Conservation (phyloP, 208 protist genomes). For the Trypanosoma platydactyli region DNA sequence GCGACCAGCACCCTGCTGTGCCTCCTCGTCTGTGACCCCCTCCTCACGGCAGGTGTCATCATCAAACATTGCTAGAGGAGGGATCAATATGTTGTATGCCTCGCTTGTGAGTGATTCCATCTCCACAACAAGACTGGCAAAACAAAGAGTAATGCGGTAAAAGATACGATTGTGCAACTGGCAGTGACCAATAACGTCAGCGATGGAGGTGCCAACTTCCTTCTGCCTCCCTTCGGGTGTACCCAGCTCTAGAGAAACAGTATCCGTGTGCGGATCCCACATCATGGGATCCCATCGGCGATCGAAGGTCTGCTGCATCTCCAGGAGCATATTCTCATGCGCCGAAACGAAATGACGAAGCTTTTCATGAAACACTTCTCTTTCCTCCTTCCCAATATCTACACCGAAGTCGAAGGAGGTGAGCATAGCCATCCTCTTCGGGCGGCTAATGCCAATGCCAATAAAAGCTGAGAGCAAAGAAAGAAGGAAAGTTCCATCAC, state of each 20-base stretch:
- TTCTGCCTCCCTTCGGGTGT: constrained; percentile 16
- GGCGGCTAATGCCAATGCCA: too few relatives aligned
- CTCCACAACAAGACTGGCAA: constrained; percentile 39
- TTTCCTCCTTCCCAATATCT: constrained; percentile 33
- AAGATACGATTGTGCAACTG: constrained; percentile 43
- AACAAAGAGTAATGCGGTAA: constrained; percentile 41
- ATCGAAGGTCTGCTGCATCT: constrained; percentile 50
- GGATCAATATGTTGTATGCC: constrained; percentile 33
- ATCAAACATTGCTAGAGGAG: constrained; percentile 49
- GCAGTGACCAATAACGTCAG: constrained; percentile 36
- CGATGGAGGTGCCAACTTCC: constrained; percentile 31
- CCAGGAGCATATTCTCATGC: constrained; percentile 59
- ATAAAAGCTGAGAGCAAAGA: constrained; percentile 8
- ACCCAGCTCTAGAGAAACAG: constrained; percentile 36
- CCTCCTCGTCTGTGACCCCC: constrained; percentile 62
- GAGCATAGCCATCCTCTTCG: constrained; percentile 19
- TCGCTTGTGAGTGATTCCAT: constrained; percentile 53
- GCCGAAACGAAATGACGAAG: constrained; percentile 41
- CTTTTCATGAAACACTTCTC: constrained; percentile 31
- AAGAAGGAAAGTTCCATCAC: constrained; percentile 9
- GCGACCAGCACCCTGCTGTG: constrained; percentile 56
- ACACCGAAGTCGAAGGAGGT: constrained; percentile 29
- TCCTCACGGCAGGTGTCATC: constrained; percentile 37
- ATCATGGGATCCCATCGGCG: constrained; percentile 47
- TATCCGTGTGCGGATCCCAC: constrained; percentile 48